Evolutionary conservation across 352 stramenopile species (phyloP).

Genomic region (Lagenidium giganteum): DNA sequence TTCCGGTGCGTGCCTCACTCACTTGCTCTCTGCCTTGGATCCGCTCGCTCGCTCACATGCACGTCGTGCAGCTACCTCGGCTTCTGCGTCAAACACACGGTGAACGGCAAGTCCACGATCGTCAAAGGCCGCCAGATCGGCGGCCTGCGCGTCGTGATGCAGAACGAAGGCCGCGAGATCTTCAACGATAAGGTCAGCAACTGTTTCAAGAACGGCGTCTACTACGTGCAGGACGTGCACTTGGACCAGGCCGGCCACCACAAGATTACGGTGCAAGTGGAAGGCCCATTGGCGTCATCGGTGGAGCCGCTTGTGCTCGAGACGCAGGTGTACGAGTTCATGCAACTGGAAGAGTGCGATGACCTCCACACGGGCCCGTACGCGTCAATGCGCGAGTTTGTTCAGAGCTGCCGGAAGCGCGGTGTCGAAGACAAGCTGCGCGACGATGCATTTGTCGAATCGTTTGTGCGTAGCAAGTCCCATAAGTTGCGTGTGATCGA

Average conservation of each 20-base stretch:
- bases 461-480: constrained; percentile 46
- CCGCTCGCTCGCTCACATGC: neutral
- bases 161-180: constrained; percentile 73
- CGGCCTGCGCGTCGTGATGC: constrained; percentile 59
- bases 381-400: constrained; percentile 51
- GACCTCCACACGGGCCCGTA: constrained; percentile 48
- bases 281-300: constrained; percentile 40
- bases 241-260: constrained; percentile 54
- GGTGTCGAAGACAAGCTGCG: constrained; percentile 42
- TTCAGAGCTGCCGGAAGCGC: constrained; percentile 32
- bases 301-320: constrained; percentile 53
- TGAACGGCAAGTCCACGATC: constrained; percentile 56
- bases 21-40: neutral
- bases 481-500: constrained; percentile 64
- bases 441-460: constrained; percentile 54
- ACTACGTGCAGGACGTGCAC: constrained; percentile 77
- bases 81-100: constrained; percentile 65
- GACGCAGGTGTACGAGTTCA: constrained; percentile 74
- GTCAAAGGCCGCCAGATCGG: constrained; percentile 47
- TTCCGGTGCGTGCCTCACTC: constrained; percentile 72
- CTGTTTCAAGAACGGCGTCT: constrained; percentile 71
- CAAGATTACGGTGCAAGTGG: constrained; percentile 53
- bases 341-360: constrained; percentile 63
- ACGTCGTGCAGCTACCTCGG: constrained; percentile 41
- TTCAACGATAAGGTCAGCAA: constrained; percentile 49